Base-by-base conservation (phyloP, 192 early-diverging fungal species). In the Backusella psychrophila region DNA sequence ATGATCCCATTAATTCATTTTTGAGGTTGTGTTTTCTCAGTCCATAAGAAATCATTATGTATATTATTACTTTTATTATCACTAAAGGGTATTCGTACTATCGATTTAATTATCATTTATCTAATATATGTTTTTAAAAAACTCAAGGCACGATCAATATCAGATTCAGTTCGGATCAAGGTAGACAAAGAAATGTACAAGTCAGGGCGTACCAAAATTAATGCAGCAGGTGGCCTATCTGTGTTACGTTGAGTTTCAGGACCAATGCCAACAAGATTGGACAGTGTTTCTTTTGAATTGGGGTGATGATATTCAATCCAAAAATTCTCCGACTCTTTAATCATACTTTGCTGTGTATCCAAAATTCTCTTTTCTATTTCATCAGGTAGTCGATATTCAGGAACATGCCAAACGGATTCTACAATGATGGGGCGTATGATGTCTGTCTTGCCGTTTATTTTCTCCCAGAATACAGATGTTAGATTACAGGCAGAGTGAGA, bases 121-220 rank as follows among this genome's bases (percentile, higher is more conserved):
- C 19, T 21, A 56, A 56, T 9, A 26, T 67, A 68, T 36, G 34
- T n/a, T 68, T 36, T 68, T 29, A 39, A 72, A 44, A 49, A 46
- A 49, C 23, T 44, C 29, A 49, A 72, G 6, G 11, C 70, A 7
- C 44, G 14, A n/a, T 77, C 68, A n/a, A 77, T 23, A 3, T 77
- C 46, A 29, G 52, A 21, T 1, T 38, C 34, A 26, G 66, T 66
- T 19, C 29, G 31, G 17, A 69, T 44, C 39, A 68, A 65, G 4
- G 56, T 34, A 38, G 35, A 53, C 21, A 72, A 38, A 29, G 69
- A 69, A 6, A 80, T 63, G 23, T 76, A 80, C 3, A 41, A 49
- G 34, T 73, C 79, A n/a, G 79, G 79, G 4, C 79, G 68, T 6
- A 80, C 11, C 21, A 80, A 21, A 2, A 80, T 44, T 31, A 80